Conservation (phyloP, 129 eudicot species). For the Deinandra increscens region DNA sequence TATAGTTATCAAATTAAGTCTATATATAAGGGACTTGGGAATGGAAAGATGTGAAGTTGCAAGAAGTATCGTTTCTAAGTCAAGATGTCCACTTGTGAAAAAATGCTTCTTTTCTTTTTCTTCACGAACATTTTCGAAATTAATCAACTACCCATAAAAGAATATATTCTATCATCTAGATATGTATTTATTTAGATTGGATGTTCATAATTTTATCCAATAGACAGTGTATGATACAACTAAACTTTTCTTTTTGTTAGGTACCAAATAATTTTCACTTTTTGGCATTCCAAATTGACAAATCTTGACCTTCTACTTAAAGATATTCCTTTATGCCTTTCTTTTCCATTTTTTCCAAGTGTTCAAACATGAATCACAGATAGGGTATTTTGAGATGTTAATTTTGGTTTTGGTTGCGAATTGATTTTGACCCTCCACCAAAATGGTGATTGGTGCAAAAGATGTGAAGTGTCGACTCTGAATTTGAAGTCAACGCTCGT, state of each 20-base stretch:
- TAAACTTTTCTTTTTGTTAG: constrained; percentile 20
- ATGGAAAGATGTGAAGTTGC: constrained; percentile 25
- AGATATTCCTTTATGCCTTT: constrained; percentile 1
- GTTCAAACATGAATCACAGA: constrained; percentile 25
- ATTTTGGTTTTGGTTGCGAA: constrained; percentile 17
- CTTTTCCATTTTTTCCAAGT: constrained; percentile 12
- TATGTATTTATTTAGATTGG: constrained; percentile 17
- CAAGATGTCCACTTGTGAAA: constrained; percentile 27
- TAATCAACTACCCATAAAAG: constrained; percentile 25
- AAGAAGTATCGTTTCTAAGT: constrained; percentile 22
- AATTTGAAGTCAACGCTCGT: constrained; percentile 26
- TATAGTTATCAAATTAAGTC: constrained; percentile 2
- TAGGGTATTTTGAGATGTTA: constrained; percentile 16
- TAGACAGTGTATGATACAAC: constrained; percentile 10
- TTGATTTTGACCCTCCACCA: constrained; percentile 24
- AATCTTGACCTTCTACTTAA: constrained; percentile 32
- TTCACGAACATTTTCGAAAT: not conserved
- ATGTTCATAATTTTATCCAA: constrained; percentile 12
- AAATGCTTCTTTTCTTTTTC: constrained; percentile 14
- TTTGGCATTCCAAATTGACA: constrained; percentile 25
- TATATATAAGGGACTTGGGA: constrained; percentile 20
- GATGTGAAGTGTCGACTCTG: not conserved
- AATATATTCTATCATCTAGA: constrained; percentile 31
- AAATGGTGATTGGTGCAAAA: constrained; percentile 2
- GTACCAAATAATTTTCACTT: constrained; percentile 30